Evolutionary conservation across 495 filamentous ascomycete species (phyloP).

Genomic region (Trichocladium uniseriatum): DNA sequence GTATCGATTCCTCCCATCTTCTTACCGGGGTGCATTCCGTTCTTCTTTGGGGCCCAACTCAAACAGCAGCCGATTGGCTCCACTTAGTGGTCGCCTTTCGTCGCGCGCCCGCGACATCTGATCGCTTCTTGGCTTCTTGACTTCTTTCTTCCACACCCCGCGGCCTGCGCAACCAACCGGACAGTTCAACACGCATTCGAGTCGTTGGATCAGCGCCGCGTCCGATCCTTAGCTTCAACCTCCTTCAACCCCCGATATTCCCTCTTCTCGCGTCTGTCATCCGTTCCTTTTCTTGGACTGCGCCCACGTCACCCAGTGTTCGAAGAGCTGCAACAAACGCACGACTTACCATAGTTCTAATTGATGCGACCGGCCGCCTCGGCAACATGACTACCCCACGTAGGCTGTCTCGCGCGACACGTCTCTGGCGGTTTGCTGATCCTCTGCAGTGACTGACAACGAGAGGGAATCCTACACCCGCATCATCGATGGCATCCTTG

Average conservation of each 20-base stretch:
- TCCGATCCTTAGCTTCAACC: not conserved
- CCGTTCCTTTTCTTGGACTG: not conserved
- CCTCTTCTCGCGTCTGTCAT: not conserved
- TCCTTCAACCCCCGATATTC: not conserved
- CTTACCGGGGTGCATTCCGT: too few relatives aligned
- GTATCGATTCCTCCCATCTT: too few relatives aligned
- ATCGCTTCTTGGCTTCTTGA: not conserved
- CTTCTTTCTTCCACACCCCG: too few relatives aligned
- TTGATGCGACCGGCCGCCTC: constrained; percentile 16
- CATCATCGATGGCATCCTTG: constrained; percentile 89
- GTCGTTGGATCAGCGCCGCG: not conserved
- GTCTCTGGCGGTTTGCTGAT: not conserved
- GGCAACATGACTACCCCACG: constrained; percentile 24
- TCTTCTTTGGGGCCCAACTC: too few relatives aligned
- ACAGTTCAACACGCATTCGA: too few relatives aligned
- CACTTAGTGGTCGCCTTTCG: not conserved
- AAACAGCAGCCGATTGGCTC: not conserved
- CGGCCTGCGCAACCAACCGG: too few relatives aligned
- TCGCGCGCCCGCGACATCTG: not conserved
- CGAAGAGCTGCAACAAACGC: not conserved
- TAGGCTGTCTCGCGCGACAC: constrained; percentile 6
- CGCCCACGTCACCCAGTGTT: not conserved
- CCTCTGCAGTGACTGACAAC: constrained; percentile 53
- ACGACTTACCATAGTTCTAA: not conserved
- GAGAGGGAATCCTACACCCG: constrained; percentile 59